phyloP scores from a whole-genome alignment of 768 basidiomycete genomes.

The Trametes meyenii region DNA sequence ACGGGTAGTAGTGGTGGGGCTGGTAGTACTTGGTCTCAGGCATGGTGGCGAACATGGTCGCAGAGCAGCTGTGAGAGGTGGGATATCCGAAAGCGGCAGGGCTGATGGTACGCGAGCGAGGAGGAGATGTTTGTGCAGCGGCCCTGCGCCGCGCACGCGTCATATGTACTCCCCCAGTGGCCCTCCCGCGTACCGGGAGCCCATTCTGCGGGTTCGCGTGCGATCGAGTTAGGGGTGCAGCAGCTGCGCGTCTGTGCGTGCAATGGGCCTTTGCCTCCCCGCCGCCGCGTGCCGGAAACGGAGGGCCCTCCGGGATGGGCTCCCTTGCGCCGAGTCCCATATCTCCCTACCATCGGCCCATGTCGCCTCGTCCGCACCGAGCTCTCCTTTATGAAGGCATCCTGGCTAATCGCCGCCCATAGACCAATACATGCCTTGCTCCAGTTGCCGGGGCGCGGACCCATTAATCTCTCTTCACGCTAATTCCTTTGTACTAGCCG shows the following conservation, averaged over 20 bases:
- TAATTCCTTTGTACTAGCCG: neutral
- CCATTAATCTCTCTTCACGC: neutral
- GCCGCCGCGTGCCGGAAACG: slow-evolving; percentile 33
- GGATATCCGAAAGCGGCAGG: neutral
- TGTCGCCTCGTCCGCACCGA: slow-evolving; percentile 19
- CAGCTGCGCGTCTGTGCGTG: slow-evolving; percentile 14
- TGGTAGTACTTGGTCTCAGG: slow-evolving; percentile 16
- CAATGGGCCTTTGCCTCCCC: slow-evolving; percentile 25
- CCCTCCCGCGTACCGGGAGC: slow-evolving; percentile 13
- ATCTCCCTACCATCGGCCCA: slow-evolving; percentile 8
- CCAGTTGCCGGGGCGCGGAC: neutral
- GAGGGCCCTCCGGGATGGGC: slow-evolving; percentile 15
- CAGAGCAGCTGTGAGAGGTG: neutral
- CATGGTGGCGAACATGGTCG: slow-evolving; percentile 14
- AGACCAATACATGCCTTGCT: neutral
- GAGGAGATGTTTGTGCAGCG: slow-evolving; percentile 6
- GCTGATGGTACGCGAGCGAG: slow-evolving; percentile 1
- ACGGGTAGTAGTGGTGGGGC: slow-evolving; percentile 8
- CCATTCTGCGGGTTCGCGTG: slow-evolving; percentile 10
- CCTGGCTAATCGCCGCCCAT: slow-evolving; percentile 4
- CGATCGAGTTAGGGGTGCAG: slow-evolving; percentile 23
- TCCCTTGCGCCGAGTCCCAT: slow-evolving; percentile 5
- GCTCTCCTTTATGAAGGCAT: slow-evolving; percentile 23
- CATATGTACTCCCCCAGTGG: slow-evolving; percentile 21
- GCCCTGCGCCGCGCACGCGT: slow-evolving; percentile 3